Conservation (phyloP, 306 rosid species). For the Dalbergia cochinchinensis region DNA sequence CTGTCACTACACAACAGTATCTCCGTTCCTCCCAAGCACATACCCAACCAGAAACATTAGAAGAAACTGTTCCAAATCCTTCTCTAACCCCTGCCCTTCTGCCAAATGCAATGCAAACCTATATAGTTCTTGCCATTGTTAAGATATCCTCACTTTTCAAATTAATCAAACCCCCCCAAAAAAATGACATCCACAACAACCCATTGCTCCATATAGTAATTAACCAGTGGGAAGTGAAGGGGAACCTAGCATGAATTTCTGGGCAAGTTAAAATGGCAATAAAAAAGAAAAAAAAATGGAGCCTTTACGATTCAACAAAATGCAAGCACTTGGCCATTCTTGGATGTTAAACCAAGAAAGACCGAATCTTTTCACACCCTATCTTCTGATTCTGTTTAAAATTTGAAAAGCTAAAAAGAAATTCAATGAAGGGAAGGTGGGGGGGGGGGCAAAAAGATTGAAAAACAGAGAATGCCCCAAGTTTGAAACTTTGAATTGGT, state of each 20-base stretch:
- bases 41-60: neutral
- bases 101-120: constrained; percentile 7
- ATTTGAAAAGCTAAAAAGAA: constrained; percentile 24
- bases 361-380: constrained; percentile 9
- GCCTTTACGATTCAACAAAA: neutral
- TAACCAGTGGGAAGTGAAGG: neutral
- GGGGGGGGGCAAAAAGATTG: neutral
- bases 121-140: constrained; percentile 7
- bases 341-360: constrained; percentile 21
- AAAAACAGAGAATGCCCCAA: constrained; percentile 10
- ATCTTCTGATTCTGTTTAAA: neutral
- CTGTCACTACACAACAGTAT: neutral
- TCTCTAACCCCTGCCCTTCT: constrained; percentile 18
- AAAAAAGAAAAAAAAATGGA: neutral
- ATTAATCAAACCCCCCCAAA: constrained; percentile 15
- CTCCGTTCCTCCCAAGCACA: constrained; percentile 1
- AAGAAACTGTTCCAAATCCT: neutral
- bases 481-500: constrained; percentile 32
- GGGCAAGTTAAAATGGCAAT: neutral
- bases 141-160: constrained; percentile 25
- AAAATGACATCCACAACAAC: constrained; percentile 3
- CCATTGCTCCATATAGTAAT: neutral
- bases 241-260: constrained; percentile 13
- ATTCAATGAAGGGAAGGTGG: neutral
- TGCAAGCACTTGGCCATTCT: neutral